These are phyloP conservation scores for Lentinula lateritia DNA, from an alignment of 768 basidiomycete genomes.

Conservation along the genomic window DNA sequence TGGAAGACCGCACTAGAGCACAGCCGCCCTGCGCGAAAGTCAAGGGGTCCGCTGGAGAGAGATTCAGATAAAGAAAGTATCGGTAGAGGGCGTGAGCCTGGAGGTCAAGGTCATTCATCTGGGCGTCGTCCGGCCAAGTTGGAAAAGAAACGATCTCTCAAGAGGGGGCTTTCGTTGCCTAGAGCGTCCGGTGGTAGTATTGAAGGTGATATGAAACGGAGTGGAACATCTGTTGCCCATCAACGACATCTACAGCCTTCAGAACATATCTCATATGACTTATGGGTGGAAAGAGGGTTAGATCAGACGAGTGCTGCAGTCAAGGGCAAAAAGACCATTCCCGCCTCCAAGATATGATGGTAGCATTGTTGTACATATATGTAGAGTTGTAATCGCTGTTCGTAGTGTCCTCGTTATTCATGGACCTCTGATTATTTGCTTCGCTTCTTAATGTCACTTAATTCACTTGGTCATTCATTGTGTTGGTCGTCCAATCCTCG, in stretches of 20 bases:
- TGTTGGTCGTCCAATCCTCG: no score
- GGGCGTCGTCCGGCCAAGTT: background rate
- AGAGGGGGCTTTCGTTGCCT: background rate
- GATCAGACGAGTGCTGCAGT: conserved; percentile 5
- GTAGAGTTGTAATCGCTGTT: background rate
- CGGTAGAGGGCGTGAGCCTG: background rate
- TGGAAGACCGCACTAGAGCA: background rate
- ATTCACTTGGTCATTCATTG: no score
- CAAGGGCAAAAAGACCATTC: background rate
- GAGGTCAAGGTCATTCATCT: background rate
- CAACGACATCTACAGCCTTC: background rate
- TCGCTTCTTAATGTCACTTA: no score
- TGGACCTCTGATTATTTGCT: background rate
- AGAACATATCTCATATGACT: background rate
- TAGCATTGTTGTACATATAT: background rate
- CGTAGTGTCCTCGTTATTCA: background rate
- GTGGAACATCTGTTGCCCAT: background rate
- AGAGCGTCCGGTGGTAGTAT: background rate
- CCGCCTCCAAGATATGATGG: background rate
- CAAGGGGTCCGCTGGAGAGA: background rate
- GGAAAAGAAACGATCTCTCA: background rate
- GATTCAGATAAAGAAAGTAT: background rate
- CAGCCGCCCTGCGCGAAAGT: background rate
- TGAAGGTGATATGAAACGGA: background rate
- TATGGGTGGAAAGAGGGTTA: conserved; percentile 3